phyloP scores from a whole-genome alignment of 306 rosid genomes.

The Castanospermum australe region DNA sequence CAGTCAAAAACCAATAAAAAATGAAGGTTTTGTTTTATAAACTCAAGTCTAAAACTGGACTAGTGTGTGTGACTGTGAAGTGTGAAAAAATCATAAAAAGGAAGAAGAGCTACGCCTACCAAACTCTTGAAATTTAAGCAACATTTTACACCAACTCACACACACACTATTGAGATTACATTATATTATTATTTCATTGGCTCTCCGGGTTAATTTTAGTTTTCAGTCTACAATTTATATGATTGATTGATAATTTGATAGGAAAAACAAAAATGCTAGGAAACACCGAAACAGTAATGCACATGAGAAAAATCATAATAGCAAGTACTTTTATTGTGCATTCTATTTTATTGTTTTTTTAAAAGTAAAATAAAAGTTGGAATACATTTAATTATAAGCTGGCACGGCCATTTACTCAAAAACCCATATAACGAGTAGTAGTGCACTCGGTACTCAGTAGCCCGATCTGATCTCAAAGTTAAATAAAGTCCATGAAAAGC shows the following conservation, averaged over 20 bases:
- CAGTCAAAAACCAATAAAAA: not conserved
- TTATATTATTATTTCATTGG: not conserved
- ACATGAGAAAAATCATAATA: not conserved
- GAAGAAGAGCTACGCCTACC: not conserved
- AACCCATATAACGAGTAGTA: conserved; percentile 3
- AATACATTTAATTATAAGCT: conserved; percentile 30
- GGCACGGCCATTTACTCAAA: conserved; percentile 61
- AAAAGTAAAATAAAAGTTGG: not conserved
- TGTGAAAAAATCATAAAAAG: not conserved
- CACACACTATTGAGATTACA: not conserved
- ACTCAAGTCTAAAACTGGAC: not conserved
- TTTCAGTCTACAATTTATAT: not conserved
- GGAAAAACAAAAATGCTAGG: not conserved
- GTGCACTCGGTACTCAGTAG: not conserved
- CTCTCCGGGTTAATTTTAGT: not conserved
- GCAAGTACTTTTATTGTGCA: not conserved
- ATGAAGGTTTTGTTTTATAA: not conserved
- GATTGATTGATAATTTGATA: not conserved
- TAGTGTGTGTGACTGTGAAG: too few species aligned
- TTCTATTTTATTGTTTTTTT: not conserved
- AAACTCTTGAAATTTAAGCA: not conserved
- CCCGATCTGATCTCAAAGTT: conserved; percentile 40
- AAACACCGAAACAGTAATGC: not conserved
- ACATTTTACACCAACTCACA: not conserved
- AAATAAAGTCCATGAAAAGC: conserved; percentile 34